Conservation (phyloP, 176 grass and related monocot species). For the Musa beccarii region DNA sequence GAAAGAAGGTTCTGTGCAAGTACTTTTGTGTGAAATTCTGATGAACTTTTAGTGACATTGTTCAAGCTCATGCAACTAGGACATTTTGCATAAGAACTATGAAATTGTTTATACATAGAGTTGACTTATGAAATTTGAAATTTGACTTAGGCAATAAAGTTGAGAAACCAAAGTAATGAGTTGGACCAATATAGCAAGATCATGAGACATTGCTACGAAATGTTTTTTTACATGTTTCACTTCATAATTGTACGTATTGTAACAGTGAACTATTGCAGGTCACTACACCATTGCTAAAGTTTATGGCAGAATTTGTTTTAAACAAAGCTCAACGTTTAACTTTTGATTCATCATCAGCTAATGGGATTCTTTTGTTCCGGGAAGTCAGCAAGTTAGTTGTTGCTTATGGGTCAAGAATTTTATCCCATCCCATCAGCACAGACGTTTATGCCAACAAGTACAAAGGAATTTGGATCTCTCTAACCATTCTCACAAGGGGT, state of each 20-base stretch:
- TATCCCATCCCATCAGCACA: slow-evolving; percentile 71
- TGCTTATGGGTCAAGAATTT: slow-evolving; percentile 86
- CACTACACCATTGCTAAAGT: slow-evolving; percentile 91
- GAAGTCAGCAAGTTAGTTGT: slow-evolving; percentile 99
- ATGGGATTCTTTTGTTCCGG: slow-evolving; percentile 95
- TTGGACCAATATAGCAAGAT: too few relatives aligned
- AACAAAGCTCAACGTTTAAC: slow-evolving; percentile 97
- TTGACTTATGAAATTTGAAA: too few relatives aligned
- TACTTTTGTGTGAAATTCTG: too few relatives aligned
- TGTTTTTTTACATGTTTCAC: background rate
- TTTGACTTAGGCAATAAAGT: too few relatives aligned
- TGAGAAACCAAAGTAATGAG: too few relatives aligned
- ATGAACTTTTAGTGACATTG: too few relatives aligned
- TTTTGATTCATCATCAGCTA: slow-evolving; percentile 97
- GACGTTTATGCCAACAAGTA: slow-evolving; percentile 85
- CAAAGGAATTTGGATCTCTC: slow-evolving; percentile 98
- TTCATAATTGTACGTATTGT: background rate
- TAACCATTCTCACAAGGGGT: slow-evolving; percentile 86
- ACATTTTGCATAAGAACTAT: too few relatives aligned
- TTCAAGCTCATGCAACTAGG: too few relatives aligned
- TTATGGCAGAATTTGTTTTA: slow-evolving; percentile 86
- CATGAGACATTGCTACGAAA: too few relatives aligned
- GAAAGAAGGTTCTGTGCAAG: too few relatives aligned
- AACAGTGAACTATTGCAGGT: slow-evolving; percentile 42
- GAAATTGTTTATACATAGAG: too few relatives aligned